These are phyloP conservation scores for Solanum sitiens DNA, from an alignment of 257 asterid genomes.

Conservation along the genomic window DNA sequence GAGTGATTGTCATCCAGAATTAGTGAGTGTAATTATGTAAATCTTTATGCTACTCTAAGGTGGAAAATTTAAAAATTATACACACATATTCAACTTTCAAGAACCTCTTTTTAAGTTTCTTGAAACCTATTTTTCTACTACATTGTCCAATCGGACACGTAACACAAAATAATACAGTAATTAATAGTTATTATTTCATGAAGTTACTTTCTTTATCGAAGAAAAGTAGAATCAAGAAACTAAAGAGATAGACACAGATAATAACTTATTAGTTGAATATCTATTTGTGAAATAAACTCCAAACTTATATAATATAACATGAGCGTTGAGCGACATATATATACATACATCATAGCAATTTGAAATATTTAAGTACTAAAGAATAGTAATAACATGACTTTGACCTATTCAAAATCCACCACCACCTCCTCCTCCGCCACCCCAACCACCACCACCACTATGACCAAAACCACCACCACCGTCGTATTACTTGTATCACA, in stretches of 20 bases:
- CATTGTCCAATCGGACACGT: neutral
- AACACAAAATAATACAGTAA: neutral
- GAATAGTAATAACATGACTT: neutral
- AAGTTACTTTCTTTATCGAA: too few relatives aligned
- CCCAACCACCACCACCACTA: neutral
- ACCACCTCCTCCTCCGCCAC: neutral
- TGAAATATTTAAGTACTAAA: neutral
- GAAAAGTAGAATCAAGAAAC: neutral
- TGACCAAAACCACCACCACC: neutral
- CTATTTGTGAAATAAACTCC: neutral
- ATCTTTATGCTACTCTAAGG: too few relatives aligned
- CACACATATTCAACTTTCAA: too few relatives aligned
- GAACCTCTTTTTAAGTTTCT: neutral
- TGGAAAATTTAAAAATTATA: too few relatives aligned
- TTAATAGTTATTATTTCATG: too few relatives aligned
- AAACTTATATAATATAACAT: too few relatives aligned
- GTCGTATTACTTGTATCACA: neutral
- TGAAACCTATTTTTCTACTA: neutral
- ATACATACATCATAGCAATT: neutral
- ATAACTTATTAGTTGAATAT: neutral
- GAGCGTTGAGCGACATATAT: too few relatives aligned
- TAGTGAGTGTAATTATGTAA: too few relatives aligned
- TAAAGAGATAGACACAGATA: neutral
- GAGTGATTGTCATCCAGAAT: too few relatives aligned
- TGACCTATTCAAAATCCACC: neutral